Percentiles rank a stretch among this genome's conserved stretches.
Conservation (phyloP, 2,329 filamentous ascomycete species). For the Fusarium clavum region DNA sequence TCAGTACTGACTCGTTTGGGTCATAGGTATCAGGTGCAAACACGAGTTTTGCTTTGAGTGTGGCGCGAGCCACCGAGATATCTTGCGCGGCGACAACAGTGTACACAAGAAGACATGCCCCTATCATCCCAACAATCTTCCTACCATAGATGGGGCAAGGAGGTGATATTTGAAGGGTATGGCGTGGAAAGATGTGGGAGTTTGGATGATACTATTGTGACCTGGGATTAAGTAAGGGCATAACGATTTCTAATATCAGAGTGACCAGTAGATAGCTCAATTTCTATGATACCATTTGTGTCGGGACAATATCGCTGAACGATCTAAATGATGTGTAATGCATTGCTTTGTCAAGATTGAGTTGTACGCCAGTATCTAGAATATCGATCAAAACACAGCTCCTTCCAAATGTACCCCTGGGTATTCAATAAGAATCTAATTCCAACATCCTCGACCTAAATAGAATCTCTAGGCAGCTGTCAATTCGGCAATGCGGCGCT, state of each 20-base stretch:
- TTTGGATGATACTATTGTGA: background rate
- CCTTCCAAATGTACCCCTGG: constrained; percentile 3
- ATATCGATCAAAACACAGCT: background rate
- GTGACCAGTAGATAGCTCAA: background rate
- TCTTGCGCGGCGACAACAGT: constrained; percentile 51
- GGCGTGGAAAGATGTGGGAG: background rate
- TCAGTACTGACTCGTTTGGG: constrained; percentile 26
- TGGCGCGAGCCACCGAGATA: constrained; percentile 49
- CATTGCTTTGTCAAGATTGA: constrained; percentile 3
- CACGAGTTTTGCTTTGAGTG: constrained; percentile 55
- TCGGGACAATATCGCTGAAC: background rate
- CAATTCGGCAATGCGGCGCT: constrained; percentile 86
- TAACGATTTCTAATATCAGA: background rate
- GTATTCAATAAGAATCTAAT: constrained; percentile 6
- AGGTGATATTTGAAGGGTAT: background rate
- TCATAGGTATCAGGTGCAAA: constrained; percentile 51
- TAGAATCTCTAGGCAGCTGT: constrained; percentile 52
- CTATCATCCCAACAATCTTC: constrained; percentile 47
- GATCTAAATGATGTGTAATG: background rate
- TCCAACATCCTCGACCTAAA: background rate
- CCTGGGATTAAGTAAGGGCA: no score
- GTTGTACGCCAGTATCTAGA: background rate
- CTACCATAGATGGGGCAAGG: background rate
- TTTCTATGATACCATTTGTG: background rate
- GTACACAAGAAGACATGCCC: constrained; percentile 47